These are phyloP conservation scores for Oemleria cerasiformis DNA, from an alignment of 306 rosid species.

Conservation along the genomic window DNA sequence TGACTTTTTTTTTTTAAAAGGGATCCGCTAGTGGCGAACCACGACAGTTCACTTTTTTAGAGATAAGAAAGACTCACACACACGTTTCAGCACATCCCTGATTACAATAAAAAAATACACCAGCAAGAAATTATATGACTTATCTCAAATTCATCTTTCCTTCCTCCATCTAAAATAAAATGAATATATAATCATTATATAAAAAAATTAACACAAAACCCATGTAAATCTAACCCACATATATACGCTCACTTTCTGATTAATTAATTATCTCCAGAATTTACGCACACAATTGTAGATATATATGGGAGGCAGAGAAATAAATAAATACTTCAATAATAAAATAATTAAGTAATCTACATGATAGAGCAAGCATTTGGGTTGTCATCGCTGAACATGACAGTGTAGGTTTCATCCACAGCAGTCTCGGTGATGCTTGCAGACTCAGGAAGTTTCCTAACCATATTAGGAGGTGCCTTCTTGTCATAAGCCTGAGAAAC, in stretches of 20 bases:
- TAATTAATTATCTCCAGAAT: background rate
- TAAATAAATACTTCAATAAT: no score
- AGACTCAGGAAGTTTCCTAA: conserved; percentile 57
- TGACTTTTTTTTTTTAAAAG: no score
- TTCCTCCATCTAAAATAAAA: no score
- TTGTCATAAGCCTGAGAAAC: conserved; percentile 79
- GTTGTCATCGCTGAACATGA: conserved; percentile 81
- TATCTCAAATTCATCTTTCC: no score
- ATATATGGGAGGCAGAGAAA: no score
- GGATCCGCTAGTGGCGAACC: no score
- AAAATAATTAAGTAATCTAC: conserved; percentile 26
- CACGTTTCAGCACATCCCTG: no score
- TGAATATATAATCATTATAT: no score
- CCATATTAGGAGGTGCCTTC: conserved; percentile 98
- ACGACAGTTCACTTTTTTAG: no score
- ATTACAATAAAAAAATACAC: no score
- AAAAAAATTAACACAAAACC: background rate
- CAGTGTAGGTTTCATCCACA: conserved; percentile 50
- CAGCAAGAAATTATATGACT: no score
- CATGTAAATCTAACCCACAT: background rate
- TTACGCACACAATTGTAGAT: background rate
- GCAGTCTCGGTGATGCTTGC: conserved; percentile 49
- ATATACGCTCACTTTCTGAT: background rate
- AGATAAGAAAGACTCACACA: no score
- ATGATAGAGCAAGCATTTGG: conserved; percentile 82